Evolutionary conservation across 768 basidiomycete species (phyloP).

Genomic region (Lactifluus subvellereus): DNA sequence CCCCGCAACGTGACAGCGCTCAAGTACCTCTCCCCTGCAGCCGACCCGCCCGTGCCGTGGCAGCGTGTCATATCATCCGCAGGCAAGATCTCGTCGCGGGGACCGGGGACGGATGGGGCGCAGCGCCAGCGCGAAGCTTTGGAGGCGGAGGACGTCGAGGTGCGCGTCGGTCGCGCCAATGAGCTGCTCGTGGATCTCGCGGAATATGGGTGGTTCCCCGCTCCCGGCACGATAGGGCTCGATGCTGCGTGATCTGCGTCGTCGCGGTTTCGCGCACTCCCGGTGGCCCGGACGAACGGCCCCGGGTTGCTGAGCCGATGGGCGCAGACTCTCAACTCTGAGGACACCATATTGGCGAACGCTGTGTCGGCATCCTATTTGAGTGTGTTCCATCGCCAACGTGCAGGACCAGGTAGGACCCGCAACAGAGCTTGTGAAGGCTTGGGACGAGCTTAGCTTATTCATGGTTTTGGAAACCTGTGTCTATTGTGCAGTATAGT

Average conservation of each 20-base stretch:
- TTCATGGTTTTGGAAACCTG: too few relatives aligned
- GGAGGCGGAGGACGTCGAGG: conserved; percentile 78
- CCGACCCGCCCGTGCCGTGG: conserved; percentile 71
- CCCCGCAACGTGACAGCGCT: conserved; percentile 46
- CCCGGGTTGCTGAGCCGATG: background rate
- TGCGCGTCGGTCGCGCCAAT: conserved; percentile 49
- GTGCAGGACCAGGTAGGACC: too few relatives aligned
- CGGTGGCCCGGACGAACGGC: too few relatives aligned
- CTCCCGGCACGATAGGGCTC: background rate
- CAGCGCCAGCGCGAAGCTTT: conserved; percentile 69
- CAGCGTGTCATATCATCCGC: conserved; percentile 67
- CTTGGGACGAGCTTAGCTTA: too few relatives aligned
- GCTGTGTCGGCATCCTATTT: background rate
- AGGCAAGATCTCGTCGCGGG: conserved; percentile 75
- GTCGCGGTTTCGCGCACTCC: background rate
- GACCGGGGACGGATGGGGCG: conserved; percentile 77
- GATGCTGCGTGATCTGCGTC: background rate
- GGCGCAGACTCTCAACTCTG: background rate
- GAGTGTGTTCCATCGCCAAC: too few relatives aligned
- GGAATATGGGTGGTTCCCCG: conserved; percentile 66
- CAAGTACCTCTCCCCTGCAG: conserved; percentile 59
- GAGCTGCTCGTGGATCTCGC: conserved; percentile 54
- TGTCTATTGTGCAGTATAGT: too few relatives aligned
- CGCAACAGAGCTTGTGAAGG: too few relatives aligned
- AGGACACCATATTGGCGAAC: too few relatives aligned